A percentile compares a stretch with the other conserved stretches of the same genome.
Conservation (phyloP, 176 grass and related monocot species). For the Carex cristatella region DNA sequence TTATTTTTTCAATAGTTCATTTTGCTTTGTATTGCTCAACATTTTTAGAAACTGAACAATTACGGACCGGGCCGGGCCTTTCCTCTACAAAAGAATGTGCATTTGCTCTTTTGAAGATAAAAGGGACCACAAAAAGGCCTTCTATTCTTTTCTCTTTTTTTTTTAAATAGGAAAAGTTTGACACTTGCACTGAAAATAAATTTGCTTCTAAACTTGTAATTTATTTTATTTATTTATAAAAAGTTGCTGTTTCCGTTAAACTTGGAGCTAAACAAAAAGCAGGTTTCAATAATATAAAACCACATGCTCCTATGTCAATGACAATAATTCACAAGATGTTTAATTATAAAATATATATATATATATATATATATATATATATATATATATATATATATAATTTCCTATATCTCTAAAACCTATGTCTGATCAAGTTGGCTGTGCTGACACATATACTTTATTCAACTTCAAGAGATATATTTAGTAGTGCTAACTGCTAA, state of each 20-base stretch:
- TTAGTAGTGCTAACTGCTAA: not conserved
- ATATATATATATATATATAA: not conserved
- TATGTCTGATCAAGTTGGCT: conserved; percentile 2
- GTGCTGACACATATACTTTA: conserved; percentile 4
- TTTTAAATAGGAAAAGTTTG: not conserved
- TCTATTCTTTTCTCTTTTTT: not conserved
- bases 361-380: not conserved
- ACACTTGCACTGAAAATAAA: not conserved
- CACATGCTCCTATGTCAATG: not conserved
- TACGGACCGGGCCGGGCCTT: too few relatives aligned
- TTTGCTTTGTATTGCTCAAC: too few relatives aligned
- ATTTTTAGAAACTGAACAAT: too few relatives aligned
- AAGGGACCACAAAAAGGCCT: not conserved
- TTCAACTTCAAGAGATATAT: not conserved
- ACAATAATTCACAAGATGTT: not conserved
- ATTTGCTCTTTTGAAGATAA: not conserved
- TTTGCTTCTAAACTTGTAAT: not conserved
- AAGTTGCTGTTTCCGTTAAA: not conserved
- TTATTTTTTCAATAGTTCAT: too few relatives aligned
- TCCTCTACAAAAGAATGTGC: not conserved
- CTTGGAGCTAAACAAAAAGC: not conserved
- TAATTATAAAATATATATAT: not conserved
- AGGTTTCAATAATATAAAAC: not conserved
- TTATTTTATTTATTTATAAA: not conserved
- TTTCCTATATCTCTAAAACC: not conserved